Evolutionary conservation across 164 flowering plant species (phyloP), one percentile per base, ranked within the genome.

Genomic region (Sextonia rubra): DNA sequence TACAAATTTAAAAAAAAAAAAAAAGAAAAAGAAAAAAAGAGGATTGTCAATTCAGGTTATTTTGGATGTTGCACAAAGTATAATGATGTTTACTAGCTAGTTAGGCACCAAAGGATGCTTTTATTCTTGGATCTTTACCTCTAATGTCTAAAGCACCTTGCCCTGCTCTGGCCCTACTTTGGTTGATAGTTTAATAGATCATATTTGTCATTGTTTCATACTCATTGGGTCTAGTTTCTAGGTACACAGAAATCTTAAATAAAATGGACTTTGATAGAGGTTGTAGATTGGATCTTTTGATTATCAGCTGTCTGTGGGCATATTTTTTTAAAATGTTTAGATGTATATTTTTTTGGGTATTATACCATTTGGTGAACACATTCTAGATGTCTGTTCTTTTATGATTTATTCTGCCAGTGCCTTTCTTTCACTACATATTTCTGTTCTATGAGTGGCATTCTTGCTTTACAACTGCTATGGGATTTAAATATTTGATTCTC

Each of bases 401-500:
- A n/a, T n/a, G n/a, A n/a, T n/a, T n/a, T n/a, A n/a, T n/a, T n/a
- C n/a, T n/a, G n/a, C n/a, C n/a, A n/a, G n/a, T n/a, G n/a, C n/a
- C n/a, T n/a, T n/a, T n/a, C n/a, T n/a, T 7, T 61, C 7, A 61
- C 8, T 61, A 24, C 3, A 22, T n/a, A n/a, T 61, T 61, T 20
- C 0, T 61, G 12, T 20, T 24, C 3, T 61, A 26, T 8, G 22
- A 22, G 27, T n/a, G 23, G 12, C 14, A 12, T 61, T 24, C 25
- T n/a, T n/a, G 27, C 12, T 9, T 61, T n/a, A 20, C 14, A 17
- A 20, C 11, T n/a, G 58, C 20, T 3, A 52, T 52, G 58, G 2
- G 15, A 52, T 52, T 52, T 17, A 15, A 52, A 52, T 30, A 18
- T 20, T n/a, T 27, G 23, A 30, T 20, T 69, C 63, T 49, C 87